Evolutionary conservation across 176 grass and related monocot species (phyloP), one percentile per base, ranked within the genome.

Genomic region (Alloteropsis semialata): DNA sequence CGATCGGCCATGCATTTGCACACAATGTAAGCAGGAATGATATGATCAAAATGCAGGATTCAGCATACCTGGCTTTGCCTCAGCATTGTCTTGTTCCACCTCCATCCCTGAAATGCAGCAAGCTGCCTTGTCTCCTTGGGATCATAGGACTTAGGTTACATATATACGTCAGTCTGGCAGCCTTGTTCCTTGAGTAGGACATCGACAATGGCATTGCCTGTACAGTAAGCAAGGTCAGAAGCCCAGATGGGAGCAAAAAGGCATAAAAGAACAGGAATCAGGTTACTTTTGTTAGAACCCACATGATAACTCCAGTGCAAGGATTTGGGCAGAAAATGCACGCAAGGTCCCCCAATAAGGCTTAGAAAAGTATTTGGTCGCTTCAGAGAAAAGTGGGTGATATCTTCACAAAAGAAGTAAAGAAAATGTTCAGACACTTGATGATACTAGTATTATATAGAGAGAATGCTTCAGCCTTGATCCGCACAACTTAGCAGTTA

Each of bases 221-320:
- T 3, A 53, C 55, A 79, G 10, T 69, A 86, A 96, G 93, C 85
- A 96, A 96, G 51, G 71, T 10, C 60, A 32, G 44, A 21, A 32
- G 15, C 7, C 69, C 8, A 38, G 1, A 37, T 84, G 57, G 24
- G 32, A 73, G 37, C 41, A 28, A 50, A 48, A 21, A 32, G 27
- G 3, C 12, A 55, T 30, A 48, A 15, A 2, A 24, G 24, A 17
- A 71, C 58, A 83, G 16, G 74, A 82, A 93, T 86, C 77, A 24
- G 13, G 24, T 69, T 34, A 27, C 51, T 79, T 51, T 59, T 33
- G 39, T 39, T 13, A 69, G 69, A 85, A 72, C 17, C 34, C 42
- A 75, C 75, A 67, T 70, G 82, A 42, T 63, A 88, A 88, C 69
- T 79, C 53, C 25, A 84, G 15, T 68, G 16, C 29, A 59, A 46